Conservation (phyloP, 345 rosid species). For the Moricandia arvensis region DNA sequence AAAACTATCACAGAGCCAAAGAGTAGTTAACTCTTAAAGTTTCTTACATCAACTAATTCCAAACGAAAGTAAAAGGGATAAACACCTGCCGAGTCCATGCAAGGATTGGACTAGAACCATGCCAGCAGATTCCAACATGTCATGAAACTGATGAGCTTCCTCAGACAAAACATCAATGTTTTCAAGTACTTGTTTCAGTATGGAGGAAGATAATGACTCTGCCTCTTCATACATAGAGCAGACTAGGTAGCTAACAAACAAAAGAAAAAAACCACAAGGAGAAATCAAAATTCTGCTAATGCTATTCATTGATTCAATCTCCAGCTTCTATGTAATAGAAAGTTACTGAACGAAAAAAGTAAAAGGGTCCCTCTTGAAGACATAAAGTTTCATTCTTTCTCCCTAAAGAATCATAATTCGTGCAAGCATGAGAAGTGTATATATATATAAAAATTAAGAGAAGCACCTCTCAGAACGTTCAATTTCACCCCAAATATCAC, state of each 20-base stretch:
- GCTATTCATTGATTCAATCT: not conserved
- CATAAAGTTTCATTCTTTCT: not conserved
- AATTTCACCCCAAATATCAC: conserved; percentile 29
- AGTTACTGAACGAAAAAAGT: not conserved
- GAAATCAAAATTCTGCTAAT: not conserved
- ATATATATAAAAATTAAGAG: too few species aligned
- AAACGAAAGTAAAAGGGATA: too few species aligned
- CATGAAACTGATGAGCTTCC: conserved; percentile 38
- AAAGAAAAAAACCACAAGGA: not conserved
- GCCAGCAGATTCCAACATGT: conserved; percentile 64
- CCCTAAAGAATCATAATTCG: too few species aligned
- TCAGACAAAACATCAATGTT: not conserved
- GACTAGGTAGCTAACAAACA: conserved; percentile 56
- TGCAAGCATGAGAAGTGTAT: too few species aligned
- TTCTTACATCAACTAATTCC: not conserved
- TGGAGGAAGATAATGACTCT: conserved; percentile 55
- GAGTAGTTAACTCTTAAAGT: not conserved
- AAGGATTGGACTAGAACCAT: conserved; percentile 84
- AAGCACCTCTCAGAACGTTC: conserved; percentile 41
- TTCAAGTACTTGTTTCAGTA: conserved; percentile 39
- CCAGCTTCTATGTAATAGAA: not conserved
- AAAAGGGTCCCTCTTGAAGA: not conserved
- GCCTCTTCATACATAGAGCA: conserved; percentile 81
- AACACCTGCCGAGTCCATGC: conserved; percentile 59
- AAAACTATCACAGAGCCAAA: conserved; percentile 1